phyloP scores from a whole-genome alignment of 2,329 filamentous ascomycete genomes.

The Trichoderma arundinaceum region DNA sequence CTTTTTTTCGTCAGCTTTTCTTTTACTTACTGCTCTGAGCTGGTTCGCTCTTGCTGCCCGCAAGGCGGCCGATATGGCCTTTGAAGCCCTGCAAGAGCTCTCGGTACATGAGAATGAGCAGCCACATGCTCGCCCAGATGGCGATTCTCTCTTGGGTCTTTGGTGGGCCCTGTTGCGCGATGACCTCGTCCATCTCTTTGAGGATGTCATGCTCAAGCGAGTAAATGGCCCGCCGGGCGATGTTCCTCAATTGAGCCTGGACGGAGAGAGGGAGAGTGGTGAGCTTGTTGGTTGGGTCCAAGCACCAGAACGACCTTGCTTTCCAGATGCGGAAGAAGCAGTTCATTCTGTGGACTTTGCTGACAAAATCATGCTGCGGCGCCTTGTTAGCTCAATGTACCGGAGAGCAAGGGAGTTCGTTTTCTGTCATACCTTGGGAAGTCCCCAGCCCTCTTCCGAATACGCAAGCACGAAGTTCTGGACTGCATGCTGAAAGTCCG shows the following conservation, averaged over 20 bases:
- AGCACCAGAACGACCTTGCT: conserved; percentile 50
- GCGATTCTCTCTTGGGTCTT: conserved; percentile 49
- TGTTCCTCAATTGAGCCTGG: conserved; percentile 49
- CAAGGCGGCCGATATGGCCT: conserved; percentile 39
- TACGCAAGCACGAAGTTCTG: conserved; percentile 49
- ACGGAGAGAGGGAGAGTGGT: conserved; percentile 48
- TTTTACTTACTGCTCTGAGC: conserved; percentile 33
- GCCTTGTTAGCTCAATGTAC: conserved; percentile 34
- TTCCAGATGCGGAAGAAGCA: conserved; percentile 59
- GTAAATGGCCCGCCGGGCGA: conserved; percentile 47
- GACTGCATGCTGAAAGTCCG: conserved; percentile 44
- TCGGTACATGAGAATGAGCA: conserved; percentile 56
- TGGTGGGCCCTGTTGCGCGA: conserved; percentile 48
- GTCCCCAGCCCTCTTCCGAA: conserved; percentile 43
- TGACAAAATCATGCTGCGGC: conserved; percentile 50
- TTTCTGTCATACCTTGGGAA: conserved; percentile 47
- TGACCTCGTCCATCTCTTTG: conserved; percentile 48
- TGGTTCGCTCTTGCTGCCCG: conserved; percentile 36
- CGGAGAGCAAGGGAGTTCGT: not conserved
- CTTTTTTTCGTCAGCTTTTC: not conserved
- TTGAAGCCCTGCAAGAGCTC: conserved; percentile 47
- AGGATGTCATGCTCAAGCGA: conserved; percentile 49
- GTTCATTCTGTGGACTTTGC: conserved; percentile 53
- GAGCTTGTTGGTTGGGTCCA: conserved; percentile 47
- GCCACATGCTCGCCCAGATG: conserved; percentile 58